Percentiles rank a stretch among this genome's conserved stretches.
These are phyloP conservation scores for Diaporthe ilicicola DNA, from an alignment of 2,329 filamentous ascomycete genomes.

Conservation along the genomic window DNA sequence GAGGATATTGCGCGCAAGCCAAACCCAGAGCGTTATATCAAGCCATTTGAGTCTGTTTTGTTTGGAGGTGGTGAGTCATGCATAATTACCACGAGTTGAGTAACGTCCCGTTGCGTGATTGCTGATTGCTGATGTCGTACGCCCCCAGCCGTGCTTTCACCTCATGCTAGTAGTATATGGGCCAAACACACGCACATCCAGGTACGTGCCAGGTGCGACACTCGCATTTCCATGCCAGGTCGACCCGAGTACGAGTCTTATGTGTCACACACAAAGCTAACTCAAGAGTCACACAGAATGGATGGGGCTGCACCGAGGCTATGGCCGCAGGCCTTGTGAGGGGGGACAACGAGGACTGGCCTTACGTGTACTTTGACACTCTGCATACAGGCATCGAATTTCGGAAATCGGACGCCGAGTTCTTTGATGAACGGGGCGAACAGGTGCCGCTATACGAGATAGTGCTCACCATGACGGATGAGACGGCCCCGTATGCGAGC, in stretches of 20 bases:
- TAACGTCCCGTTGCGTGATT: not conserved
- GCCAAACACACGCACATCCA: slow-evolving; percentile 25
- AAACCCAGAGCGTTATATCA: slow-evolving; percentile 28
- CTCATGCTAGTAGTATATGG: slow-evolving; percentile 23
- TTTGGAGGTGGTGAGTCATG: slow-evolving; percentile 28
- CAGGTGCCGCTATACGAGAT: slow-evolving; percentile 34
- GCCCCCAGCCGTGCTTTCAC: slow-evolving; percentile 24
- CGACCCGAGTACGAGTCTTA: not conserved
- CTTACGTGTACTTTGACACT: slow-evolving; percentile 35
- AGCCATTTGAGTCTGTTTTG: slow-evolving; percentile 1
- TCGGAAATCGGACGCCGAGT: slow-evolving; percentile 28
- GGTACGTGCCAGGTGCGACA: not conserved
- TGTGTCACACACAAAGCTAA: not conserved
- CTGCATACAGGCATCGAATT: slow-evolving; percentile 34
- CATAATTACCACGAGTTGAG: no score
- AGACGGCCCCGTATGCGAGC: slow-evolving; percentile 30
- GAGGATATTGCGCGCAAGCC: slow-evolving; percentile 34
- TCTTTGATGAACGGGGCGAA: slow-evolving; percentile 21
- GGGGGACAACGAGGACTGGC: slow-evolving; percentile 32
- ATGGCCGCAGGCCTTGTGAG: slow-evolving; percentile 26
- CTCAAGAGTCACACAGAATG: slow-evolving; percentile 19
- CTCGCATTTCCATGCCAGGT: not conserved
- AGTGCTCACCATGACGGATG: slow-evolving; percentile 31
- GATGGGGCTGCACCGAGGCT: slow-evolving; percentile 35
- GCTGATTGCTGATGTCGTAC: not conserved